Base-by-base conservation (phyloP, 139 green algal genomes). In the Raphidocelis subcapitata region DNA sequence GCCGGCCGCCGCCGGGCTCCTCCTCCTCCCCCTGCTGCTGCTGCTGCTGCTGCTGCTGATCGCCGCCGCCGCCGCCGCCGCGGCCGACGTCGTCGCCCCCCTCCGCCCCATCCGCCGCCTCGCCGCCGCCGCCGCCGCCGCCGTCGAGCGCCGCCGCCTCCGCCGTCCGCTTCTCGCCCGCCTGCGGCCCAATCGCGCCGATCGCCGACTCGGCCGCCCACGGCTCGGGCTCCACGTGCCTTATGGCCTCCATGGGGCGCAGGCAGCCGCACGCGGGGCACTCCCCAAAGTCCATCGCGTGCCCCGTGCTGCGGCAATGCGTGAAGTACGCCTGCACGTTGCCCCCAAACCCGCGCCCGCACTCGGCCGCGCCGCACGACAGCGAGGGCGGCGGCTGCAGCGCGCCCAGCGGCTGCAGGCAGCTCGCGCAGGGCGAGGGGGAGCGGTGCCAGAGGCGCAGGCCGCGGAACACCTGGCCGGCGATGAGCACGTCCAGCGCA, bases 401-500 rank as follows among this genome's bases (percentile, higher is more conserved):
- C 44, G 63, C 68, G 28, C 81, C 81, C 35, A 86, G 69, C 16
- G 60, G 57, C 26, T 64, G 23, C 29, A 54, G 44, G 59, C 81
- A 86, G 12, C n/a, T 28, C 12, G 67, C 67, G 57, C 84, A 86
- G 46, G 77, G 67, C 54, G 70, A 79, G 55, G 81, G 80, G 1
- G 71, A 85, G 54, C 79, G 84, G 76, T 91, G 85, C 82, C 82
- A 87, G 55, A 88, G 74, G n/a, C 85, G 66, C 71, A 91, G 72
- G 14, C 64, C 85, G 3, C 80, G 69, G 59, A 85, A 86, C 31
- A 84, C 65, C 31, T 85, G 75, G 1, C 79, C 75, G 5, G 75
- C 75, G 4, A 78, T 44, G 8, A 87, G 67, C 62, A 79, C 82
- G 47, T 87, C 81, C 67, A 88, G 65, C 4, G 77, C 79, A 3